Evolutionary conservation across 345 rosid genomes (phyloP).

Genomic region (Eucalyptus tenuipes): DNA sequence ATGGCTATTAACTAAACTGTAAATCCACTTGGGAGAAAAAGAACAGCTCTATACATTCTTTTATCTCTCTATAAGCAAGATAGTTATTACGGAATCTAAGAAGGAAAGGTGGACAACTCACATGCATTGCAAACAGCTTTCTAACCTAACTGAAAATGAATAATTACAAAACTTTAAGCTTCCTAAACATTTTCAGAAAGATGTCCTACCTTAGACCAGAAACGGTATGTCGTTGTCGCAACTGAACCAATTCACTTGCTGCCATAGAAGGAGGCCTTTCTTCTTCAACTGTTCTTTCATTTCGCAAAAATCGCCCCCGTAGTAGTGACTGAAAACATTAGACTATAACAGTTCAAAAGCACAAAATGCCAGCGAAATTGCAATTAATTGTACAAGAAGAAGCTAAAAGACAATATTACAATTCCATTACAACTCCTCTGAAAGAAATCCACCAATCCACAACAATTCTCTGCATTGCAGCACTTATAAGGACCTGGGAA

Average conservation of each 20-base stretch:
- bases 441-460: neutral
- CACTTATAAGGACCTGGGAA: neutral
- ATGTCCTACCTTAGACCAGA: conserved; percentile 75
- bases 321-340: conserved; percentile 60
- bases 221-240: conserved; percentile 83
- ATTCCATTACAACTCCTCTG: neutral
- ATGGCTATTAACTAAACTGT: neutral
- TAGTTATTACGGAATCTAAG: neutral
- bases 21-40: neutral
- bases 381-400: neutral
- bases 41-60: neutral
- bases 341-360: neutral
- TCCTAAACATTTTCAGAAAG: neutral
- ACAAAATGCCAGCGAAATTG: neutral
- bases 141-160: neutral
- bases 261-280: conserved; percentile 79
- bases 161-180: neutral
- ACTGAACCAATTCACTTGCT: conserved; percentile 75
- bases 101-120: neutral
- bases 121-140: neutral
- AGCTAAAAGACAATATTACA: neutral
- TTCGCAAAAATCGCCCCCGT: conserved; percentile 90
- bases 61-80: neutral
- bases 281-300: conserved; percentile 66
- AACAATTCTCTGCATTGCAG: neutral